Conservation (phyloP, 306 rosid genomes). For the Casuarina glauca region DNA sequence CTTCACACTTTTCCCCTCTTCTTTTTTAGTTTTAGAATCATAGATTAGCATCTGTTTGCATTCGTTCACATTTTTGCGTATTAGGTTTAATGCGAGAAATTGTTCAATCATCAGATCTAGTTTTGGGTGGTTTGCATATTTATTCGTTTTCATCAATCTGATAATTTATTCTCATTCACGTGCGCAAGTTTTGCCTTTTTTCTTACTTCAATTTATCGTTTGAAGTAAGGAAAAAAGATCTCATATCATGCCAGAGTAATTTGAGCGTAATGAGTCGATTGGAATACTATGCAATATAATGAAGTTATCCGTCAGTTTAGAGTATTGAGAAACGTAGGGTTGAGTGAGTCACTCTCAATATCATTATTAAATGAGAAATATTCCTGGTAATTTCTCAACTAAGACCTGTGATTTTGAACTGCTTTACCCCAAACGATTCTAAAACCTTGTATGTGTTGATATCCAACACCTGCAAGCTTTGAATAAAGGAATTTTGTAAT, state of each 20-base stretch:
- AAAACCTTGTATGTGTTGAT: not conserved
- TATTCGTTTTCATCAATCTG: not conserved
- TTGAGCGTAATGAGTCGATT: not conserved
- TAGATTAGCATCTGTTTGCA: not conserved
- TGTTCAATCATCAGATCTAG: not conserved
- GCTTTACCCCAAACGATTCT: not conserved
- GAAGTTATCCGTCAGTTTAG: not conserved
- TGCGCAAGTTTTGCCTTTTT: not conserved
- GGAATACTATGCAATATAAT: not conserved
- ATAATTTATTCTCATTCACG: not conserved
- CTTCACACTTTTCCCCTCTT: slow-evolving; percentile 7
- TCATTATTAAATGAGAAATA: not conserved
- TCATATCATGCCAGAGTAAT: not conserved
- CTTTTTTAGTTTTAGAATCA: not conserved
- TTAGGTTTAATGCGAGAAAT: not conserved
- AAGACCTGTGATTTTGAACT: not conserved
- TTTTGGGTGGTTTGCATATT: not conserved
- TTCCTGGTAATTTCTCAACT: not conserved
- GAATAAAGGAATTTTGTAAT: not conserved
- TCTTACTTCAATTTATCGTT: not conserved
- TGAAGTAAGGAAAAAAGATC: not conserved
- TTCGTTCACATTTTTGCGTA: not conserved
- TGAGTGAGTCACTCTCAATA: not conserved
- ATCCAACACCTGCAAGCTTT: not conserved
- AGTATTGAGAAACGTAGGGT: not conserved